Evolutionary conservation across 1,284 basidiomycete species (phyloP).

Genomic region (Fomitiporia mediterranea): DNA sequence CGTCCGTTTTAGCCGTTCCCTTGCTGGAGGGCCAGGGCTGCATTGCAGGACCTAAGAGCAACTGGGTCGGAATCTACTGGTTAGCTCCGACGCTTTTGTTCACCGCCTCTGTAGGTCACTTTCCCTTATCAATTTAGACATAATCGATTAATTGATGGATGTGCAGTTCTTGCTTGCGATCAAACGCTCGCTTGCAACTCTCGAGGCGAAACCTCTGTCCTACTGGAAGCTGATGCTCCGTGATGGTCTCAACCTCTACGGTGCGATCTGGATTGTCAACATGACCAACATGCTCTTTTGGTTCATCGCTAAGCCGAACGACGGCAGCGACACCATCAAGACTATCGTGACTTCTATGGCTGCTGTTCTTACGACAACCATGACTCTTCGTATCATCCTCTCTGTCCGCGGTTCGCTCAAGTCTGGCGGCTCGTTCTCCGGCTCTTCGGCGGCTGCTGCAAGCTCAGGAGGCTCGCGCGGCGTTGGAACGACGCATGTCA

Average conservation of each 20-base stretch:
- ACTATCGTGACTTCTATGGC: slow-evolving; percentile 80
- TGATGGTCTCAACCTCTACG: slow-evolving; percentile 79
- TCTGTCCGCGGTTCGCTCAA: slow-evolving; percentile 66
- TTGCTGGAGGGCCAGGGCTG: slow-evolving; percentile 69
- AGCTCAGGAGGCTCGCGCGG: slow-evolving; percentile 33
- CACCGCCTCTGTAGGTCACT: slow-evolving; percentile 49
- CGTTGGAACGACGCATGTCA: slow-evolving; percentile 41
- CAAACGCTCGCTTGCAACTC: slow-evolving; percentile 56
- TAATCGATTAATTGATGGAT: slow-evolving; percentile 11
- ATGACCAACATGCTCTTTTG: slow-evolving; percentile 76
- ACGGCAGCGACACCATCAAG: slow-evolving; percentile 57
- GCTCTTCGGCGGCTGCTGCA: slow-evolving; percentile 34
- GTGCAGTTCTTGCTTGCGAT: slow-evolving; percentile 58
- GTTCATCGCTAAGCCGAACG: slow-evolving; percentile 70
- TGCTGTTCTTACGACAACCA: slow-evolving; percentile 75
- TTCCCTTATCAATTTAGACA: background rate
- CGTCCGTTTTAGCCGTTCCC: slow-evolving; percentile 50
- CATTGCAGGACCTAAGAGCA: slow-evolving; percentile 71
- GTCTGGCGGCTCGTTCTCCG: slow-evolving; percentile 61
- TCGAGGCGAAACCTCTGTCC: slow-evolving; percentile 51
- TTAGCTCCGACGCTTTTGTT: slow-evolving; percentile 67
- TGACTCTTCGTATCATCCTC: slow-evolving; percentile 79
- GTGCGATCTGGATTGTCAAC: slow-evolving; percentile 70
- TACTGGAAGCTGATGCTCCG: slow-evolving; percentile 83
- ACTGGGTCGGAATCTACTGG: slow-evolving; percentile 84